Base-by-base conservation (phyloP, 805 yeast species). In the Sporopachydermia lactativora region DNA sequence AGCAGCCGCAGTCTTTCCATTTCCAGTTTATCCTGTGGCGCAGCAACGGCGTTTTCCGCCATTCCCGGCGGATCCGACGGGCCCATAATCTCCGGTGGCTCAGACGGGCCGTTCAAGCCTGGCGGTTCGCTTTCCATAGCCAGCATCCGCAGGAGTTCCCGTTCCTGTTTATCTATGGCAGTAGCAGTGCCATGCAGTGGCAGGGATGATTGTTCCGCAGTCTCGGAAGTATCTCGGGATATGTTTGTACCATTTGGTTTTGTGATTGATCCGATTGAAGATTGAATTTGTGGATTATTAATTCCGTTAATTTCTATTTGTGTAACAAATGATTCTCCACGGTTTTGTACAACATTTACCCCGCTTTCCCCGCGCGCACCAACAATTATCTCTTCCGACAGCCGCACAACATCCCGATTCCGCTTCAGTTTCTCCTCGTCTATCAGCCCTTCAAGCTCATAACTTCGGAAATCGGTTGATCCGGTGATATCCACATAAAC, bases 361-460 rank as follows among this genome's bases (percentile, higher is more conserved):
- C n/a, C n/a, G n/a, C n/a, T n/a, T n/a, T n/a, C n/a, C n/a, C n/a
- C n/a, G n/a, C n/a, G 31, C 8, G 8, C 31, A 3, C 92, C 92
- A 18, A 81, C 65, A 17, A 78, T 62, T 3, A 80, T 70, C 54
- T 78, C 88, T 3, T 81, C 70, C 2, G 80, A 77, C 53, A 80
- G 58, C 5, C 81, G 82, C 4, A 81, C 55, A 19, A 80, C 81
- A 56, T 80, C 76, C 49, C 72, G 76, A 63, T 75, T 67, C 43
- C 82, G 61, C 56, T 80, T 81, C 52, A 74, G 61, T 51, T 68
- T 73, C 57, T 81, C 89, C 6, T 82, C 84, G 52, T 81, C 80
- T 40, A 78, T 68, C 55, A 77, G 72, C 13, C 31, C 31, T 24
- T 24, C 31, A 24, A 24, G 8, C 31, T 24, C 31, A n/a, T 8